Base-by-base conservation (phyloP, 495 filamentous ascomycete genomes). In the Penicillium coprophilum region DNA sequence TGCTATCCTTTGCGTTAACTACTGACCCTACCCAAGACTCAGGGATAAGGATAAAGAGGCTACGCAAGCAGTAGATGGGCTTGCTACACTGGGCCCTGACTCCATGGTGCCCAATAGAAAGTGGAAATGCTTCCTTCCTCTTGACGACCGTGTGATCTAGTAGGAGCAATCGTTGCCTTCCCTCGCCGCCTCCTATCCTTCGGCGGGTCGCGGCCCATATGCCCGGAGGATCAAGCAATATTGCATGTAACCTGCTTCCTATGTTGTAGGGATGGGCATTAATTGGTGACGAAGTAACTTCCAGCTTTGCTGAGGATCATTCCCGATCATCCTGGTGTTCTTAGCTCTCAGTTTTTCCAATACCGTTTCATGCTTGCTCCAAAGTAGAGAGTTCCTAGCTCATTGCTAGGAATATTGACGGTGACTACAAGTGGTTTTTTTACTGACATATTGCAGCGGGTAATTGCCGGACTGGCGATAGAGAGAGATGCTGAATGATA, bases 211-310 rank as follows among this genome's bases (percentile, higher is more conserved):
- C 19, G 44, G 44, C 7, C 19, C 12, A 6, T 43, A 21, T 43
- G 12, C 5, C n/a, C 4, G 20, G 39, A 27, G 48, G 20, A 27
- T 4, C 15, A 12, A 15, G 8, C 24, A 56, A 38, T 50, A 50
- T 56, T 36, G 46, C 47, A 4, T 34, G n/a, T 23, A 21, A 11
- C 11, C n/a, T 50, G 15, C 46, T 47, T 50, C 15, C 36, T 50
- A n/a, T n/a, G n/a, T n/a, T n/a, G n/a, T n/a, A 50, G 47, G 23
- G 48, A 39, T 44, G 17, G 7, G 15, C 45, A 19, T 19, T 46
- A 28, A 6, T 13, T 54, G n/a, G 10, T 28, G n/a, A 30, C 31
- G 28, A 24, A 12, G 6, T 23, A 32, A 12, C 19, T 47, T 19
- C 3, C 30, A 3, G 20, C 15, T 46, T 4, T 28, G 7, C 10